Evolutionary conservation across 305 asterid genomes (phyloP), one percentile per base, ranked within the genome.

Genomic region (Fraxinus nigra): DNA sequence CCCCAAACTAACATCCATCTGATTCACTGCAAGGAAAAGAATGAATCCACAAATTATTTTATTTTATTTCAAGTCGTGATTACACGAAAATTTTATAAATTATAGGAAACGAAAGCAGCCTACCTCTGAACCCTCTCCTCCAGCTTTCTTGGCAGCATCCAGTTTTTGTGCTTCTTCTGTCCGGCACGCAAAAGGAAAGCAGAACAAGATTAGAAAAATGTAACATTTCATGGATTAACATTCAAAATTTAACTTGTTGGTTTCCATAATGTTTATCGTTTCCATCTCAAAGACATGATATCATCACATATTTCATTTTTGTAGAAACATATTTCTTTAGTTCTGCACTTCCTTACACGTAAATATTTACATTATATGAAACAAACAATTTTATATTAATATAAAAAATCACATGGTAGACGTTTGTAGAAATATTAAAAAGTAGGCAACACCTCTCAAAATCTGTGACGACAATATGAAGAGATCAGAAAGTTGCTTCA

Each of bases 111-210:
- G 72, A 40, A 48, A 82, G 34, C 1, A 38, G 75, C 89, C 63
- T 75, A 92, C 97, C 93, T 93, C 92, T 33, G 89, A 91, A 82
- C 87, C 93, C 7, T 88, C 95, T 46, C 90, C 94, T 46, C 91
- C 92, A 78, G 79, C 88, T 88, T 87, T 92, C 90, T 54, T 78
- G 76, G 85, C 81, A 79, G 87, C 90, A 82, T 91, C 94, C 74
- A 80, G 75, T 72, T 92, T 92, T 80, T 85, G 90, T 46, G 85
- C 87, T 67, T 93, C 97, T 43, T 93, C 95, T 93, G 89, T 85
- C n/a, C 4, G 0, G 22, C 61, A n/a, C 24, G 9, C 61, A 51
- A 51, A 51, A 51, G 30, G 75, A 37, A 78, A 63, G 37, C 48
- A 48, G 48, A 77, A 43, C 51, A 46, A 72, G 48, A 78, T 48